phyloP scores from a whole-genome alignment of 176 grass and related monocot genomes.

The Panicum miliaceum region DNA sequence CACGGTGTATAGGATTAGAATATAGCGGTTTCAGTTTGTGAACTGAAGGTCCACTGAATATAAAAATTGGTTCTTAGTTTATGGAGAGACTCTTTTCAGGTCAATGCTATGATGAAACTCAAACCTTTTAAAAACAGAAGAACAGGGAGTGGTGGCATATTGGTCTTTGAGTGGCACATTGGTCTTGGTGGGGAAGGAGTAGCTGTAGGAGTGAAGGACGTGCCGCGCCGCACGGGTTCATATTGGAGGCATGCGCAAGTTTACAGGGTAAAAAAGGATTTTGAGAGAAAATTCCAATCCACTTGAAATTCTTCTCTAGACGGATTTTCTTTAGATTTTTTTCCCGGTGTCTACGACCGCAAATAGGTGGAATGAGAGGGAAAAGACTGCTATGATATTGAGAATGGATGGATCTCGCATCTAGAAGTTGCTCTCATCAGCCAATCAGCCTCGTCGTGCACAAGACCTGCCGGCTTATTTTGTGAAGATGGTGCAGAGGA shows the following conservation, averaged over 20 bases:
- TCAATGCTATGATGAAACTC: conserved; percentile 33
- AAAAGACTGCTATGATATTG: too few species aligned
- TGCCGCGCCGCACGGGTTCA: conserved; percentile 1
- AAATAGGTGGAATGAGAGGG: too few species aligned
- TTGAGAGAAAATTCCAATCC: background rate
- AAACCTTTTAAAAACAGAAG: background rate
- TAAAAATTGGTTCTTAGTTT: background rate
- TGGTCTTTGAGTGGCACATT: background rate
- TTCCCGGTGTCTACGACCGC: too few species aligned
- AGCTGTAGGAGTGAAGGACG: background rate
- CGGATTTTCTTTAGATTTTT: too few species aligned
- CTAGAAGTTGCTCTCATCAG: background rate
- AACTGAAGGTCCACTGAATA: conserved; percentile 20
- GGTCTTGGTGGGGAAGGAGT: background rate
- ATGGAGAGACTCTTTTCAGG: conserved; percentile 19
- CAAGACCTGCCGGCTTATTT: too few species aligned
- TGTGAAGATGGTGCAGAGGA: too few species aligned
- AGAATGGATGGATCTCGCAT: background rate
- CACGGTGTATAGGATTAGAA: background rate
- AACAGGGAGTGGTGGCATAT: background rate
- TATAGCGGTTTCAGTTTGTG: background rate
- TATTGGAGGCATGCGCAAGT: background rate
- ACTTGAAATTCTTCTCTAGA: background rate
- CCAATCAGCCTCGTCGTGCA: background rate
- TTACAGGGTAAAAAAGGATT: background rate